phyloP scores from a whole-genome alignment of 768 basidiomycete genomes.

The Lactarius deliciosus region DNA sequence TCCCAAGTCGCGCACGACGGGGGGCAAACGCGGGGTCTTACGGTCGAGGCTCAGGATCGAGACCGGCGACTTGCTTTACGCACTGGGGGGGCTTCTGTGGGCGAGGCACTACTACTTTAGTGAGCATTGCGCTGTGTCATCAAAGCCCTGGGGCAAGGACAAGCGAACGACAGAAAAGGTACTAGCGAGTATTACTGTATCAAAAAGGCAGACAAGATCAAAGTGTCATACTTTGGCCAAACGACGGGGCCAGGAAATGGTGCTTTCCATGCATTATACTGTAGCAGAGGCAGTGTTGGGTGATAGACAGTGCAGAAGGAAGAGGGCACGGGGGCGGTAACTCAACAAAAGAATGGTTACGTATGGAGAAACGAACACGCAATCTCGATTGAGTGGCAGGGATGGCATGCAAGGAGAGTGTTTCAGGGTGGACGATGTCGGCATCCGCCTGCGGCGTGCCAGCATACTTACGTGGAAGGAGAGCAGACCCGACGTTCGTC shows the following conservation, averaged over 20 bases:
- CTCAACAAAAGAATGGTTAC: not conserved
- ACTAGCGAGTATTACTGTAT: not conserved
- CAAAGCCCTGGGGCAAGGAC: not conserved
- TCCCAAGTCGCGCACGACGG: not conserved
- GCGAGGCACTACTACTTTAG: not conserved
- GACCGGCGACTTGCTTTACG: slow-evolving; percentile 1
- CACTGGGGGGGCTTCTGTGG: not conserved
- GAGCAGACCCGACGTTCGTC: not conserved
- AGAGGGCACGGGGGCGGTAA: not conserved
- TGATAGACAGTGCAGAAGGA: not conserved
- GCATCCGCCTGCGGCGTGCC: not conserved
- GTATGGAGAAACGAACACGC: not conserved
- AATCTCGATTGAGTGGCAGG: not conserved
- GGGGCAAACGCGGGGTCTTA: not conserved
- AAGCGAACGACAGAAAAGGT: not conserved
- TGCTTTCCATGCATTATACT: not conserved
- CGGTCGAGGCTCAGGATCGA: not conserved
- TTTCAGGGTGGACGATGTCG: not conserved
- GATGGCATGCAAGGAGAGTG: not conserved
- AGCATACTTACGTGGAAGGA: slow-evolving; percentile 2
- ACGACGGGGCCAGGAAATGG: not conserved
- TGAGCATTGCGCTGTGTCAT: not conserved
- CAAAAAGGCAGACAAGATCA: not conserved
- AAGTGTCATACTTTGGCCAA: not conserved
- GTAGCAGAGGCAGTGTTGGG: no score